These are phyloP conservation scores for Phaeoacremonium minimum DNA, from an alignment of 2,329 filamentous ascomycete species.

Conservation along the genomic window DNA sequence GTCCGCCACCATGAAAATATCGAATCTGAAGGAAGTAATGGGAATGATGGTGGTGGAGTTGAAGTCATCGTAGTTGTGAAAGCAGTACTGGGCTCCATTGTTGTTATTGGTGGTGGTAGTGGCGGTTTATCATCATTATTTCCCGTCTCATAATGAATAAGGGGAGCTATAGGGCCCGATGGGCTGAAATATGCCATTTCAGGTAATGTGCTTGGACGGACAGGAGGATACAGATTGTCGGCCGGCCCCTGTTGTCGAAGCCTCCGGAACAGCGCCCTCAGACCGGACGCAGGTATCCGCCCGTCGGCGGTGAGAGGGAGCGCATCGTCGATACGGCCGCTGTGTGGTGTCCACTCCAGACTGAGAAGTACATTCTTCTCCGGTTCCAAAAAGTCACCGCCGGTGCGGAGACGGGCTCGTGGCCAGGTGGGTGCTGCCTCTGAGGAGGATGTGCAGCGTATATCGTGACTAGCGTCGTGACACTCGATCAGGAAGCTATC, in stretches of 20 bases:
- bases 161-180: too few species aligned
- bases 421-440: conserved; percentile 12
- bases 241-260: conserved; percentile 12
- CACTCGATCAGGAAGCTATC: conserved; percentile 12
- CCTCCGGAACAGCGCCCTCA: conserved; percentile 12
- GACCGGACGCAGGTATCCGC: conserved; percentile 9
- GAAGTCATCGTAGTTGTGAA: too few species aligned
- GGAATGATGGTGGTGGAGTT: background rate
- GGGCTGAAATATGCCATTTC: conserved; percentile 14
- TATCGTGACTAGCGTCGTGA: conserved; percentile 11
- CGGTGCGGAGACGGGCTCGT: conserved; percentile 9
- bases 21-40: background rate
- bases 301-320: conserved; percentile 9
- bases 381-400: too few species aligned
- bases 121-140: conserved; percentile 2
- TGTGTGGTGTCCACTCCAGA: conserved; percentile 14
- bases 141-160: conserved; percentile 10
- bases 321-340: conserved; percentile 9
- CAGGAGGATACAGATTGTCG: conserved; percentile 9
- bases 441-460: conserved; percentile 9
- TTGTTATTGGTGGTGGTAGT: too few species aligned
- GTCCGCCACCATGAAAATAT: too few species aligned
- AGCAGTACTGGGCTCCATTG: too few species aligned
- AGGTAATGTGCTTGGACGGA: conserved; percentile 8
- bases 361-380: conserved; percentile 6